Conservation (phyloP, 169 alveolate species). For the Besnoitia besnoiti region DNA sequence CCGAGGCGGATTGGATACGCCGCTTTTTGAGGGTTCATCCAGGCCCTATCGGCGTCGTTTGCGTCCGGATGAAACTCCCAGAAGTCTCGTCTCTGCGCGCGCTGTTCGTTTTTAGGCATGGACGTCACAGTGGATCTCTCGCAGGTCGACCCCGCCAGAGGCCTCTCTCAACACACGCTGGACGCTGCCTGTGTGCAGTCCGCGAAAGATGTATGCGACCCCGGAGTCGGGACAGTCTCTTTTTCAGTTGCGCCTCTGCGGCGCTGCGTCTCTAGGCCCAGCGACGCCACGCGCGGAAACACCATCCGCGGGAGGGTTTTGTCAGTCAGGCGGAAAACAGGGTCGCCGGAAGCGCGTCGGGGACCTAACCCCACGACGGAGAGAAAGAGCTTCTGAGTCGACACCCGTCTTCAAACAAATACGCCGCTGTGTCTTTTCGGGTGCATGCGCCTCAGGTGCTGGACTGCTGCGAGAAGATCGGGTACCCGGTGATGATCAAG, state of each 20-base stretch:
- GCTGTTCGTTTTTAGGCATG: constrained; percentile 5
- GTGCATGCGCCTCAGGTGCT: neutral
- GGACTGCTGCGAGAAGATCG: constrained; percentile 86
- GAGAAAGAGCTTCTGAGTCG: neutral
- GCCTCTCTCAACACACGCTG: constrained; percentile 27
- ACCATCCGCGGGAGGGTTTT: too few relatives aligned
- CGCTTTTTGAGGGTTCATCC: too few relatives aligned
- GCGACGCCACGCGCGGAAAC: too few relatives aligned
- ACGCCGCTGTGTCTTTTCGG: neutral
- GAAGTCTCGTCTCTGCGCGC: too few relatives aligned
- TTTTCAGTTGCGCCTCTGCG: too few relatives aligned
- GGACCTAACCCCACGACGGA: neutral
- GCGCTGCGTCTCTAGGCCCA: too few relatives aligned
- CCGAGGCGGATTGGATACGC: too few relatives aligned
- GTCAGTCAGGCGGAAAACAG: too few relatives aligned
- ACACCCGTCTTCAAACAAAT: neutral
- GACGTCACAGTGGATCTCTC: constrained; percentile 28
- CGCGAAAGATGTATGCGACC: neutral
- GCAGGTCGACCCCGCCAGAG: constrained; percentile 5
- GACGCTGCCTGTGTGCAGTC: constrained; percentile 13
- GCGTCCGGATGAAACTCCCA: too few relatives aligned
- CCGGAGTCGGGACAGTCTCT: too few relatives aligned
- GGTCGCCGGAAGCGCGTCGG: too few relatives aligned
- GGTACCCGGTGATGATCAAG: constrained; percentile 94
- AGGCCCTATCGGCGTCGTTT: too few relatives aligned